These are phyloP conservation scores for Raffaelea deltoideospora DNA, from an alignment of 2,329 filamentous ascomycete genomes.

Conservation along the genomic window DNA sequence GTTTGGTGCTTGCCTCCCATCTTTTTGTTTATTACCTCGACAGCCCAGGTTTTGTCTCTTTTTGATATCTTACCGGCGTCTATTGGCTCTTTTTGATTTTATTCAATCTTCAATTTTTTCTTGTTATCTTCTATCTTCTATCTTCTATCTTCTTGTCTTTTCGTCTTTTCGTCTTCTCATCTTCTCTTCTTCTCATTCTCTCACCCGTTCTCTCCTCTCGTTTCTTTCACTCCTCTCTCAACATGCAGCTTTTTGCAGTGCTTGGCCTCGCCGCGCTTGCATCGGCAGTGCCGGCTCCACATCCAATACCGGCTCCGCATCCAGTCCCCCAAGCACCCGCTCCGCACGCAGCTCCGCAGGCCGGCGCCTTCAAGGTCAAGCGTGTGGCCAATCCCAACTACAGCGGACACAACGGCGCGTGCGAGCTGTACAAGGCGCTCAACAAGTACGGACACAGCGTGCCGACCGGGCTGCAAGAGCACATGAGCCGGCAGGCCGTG, in stretches of 20 bases:
- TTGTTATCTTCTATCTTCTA: neutral
- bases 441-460: constrained; percentile 55
- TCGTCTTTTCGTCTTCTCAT: neutral
- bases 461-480: constrained; percentile 25
- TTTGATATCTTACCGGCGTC: no score
- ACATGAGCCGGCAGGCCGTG: constrained; percentile 21
- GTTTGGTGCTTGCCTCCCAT: no score
- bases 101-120: neutral
- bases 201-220: neutral
- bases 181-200: neutral
- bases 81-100: neutral
- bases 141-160: neutral
- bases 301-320: constrained; percentile 36
- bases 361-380: constrained; percentile 48
- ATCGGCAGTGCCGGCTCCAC: constrained; percentile 28
- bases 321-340: no score
- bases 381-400: constrained; percentile 40
- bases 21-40: no score
- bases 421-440: constrained; percentile 50
- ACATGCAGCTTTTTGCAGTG: neutral
- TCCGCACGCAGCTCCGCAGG: no score
- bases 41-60: no score
- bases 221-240: neutral
- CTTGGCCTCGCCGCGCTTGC: no score
- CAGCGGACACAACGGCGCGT: constrained; percentile 37